Conservation (phyloP, 139 green algal species). For the Volvox africanus region DNA sequence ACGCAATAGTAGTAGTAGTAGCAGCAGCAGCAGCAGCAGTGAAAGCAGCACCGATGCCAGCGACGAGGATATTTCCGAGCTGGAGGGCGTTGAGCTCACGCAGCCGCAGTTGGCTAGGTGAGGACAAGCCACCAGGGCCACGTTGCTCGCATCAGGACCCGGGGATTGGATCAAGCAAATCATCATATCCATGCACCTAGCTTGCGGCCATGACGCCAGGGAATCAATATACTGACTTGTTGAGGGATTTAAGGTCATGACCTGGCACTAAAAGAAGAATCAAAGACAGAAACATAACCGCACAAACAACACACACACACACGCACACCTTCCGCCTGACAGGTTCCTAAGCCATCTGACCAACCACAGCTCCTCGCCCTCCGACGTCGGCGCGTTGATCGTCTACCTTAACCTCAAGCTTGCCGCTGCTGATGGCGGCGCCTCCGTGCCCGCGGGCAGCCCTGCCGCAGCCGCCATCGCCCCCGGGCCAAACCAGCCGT, state of each 20-base stretch:
- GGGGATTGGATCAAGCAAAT: too few relatives aligned
- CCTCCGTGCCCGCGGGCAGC: background rate
- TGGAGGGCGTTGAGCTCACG: background rate
- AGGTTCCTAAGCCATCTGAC: constrained; percentile 40
- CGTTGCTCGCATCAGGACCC: too few relatives aligned
- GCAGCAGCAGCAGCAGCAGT: constrained; percentile 7
- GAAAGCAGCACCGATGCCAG: too few relatives aligned
- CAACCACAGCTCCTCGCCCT: background rate
- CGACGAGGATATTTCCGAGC: background rate
- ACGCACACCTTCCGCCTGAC: background rate
- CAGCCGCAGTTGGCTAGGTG: constrained; percentile 36
- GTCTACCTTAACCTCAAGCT: constrained; percentile 41
- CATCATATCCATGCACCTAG: too few relatives aligned
- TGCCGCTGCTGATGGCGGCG: background rate
- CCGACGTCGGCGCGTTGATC: constrained; percentile 25
- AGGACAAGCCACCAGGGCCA: background rate
- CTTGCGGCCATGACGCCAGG: too few relatives aligned
- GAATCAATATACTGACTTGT: too few relatives aligned
- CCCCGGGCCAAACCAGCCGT: constrained; percentile 31
- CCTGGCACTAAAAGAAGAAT: too few relatives aligned
- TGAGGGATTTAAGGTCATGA: too few relatives aligned
- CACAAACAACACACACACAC: background rate
- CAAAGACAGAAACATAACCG: background rate
- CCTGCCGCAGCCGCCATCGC: background rate
- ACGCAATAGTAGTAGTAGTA: background rate